These are phyloP conservation scores for Pichia scutulata DNA, from an alignment of 805 yeast genomes.

Conservation along the genomic window DNA sequence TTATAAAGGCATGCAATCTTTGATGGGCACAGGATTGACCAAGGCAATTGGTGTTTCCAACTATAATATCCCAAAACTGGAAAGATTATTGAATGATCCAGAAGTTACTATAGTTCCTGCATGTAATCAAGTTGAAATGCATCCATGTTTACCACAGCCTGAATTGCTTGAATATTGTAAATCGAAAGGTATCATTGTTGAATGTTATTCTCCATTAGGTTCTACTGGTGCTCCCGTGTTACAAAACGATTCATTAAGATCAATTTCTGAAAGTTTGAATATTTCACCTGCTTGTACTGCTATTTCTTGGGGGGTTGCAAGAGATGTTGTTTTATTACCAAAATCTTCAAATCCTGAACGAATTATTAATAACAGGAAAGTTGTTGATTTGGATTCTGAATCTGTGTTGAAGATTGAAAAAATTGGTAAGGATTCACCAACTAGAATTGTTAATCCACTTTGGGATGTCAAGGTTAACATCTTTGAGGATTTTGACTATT, in stretches of 20 bases:
- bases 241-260: constrained; percentile 34
- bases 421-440: constrained; percentile 1
- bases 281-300: constrained; percentile 43
- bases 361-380: constrained; percentile 33
- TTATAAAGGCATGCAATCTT: constrained; percentile 54
- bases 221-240: constrained; percentile 47
- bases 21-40: constrained; percentile 31
- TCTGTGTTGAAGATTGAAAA: constrained; percentile 22
- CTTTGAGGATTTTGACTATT: neutral
- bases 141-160: constrained; percentile 60
- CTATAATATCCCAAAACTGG: constrained; percentile 47
- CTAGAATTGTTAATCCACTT: constrained; percentile 5
- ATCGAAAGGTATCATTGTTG: constrained; percentile 45
- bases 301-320: constrained; percentile 51
- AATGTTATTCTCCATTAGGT: constrained; percentile 79
- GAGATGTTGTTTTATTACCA: constrained; percentile 48
- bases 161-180: constrained; percentile 48
- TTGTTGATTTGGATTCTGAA: constrained; percentile 28
- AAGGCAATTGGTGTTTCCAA: constrained; percentile 72
- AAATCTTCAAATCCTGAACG: constrained; percentile 40
- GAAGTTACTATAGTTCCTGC: constrained; percentile 52
- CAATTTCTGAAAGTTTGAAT: constrained; percentile 36
- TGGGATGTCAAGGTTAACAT: constrained; percentile 8
- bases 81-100: constrained; percentile 41
- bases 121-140: constrained; percentile 46